phyloP scores from a whole-genome alignment of 202 grass and related monocot species.

The Setaria viridis region DNA sequence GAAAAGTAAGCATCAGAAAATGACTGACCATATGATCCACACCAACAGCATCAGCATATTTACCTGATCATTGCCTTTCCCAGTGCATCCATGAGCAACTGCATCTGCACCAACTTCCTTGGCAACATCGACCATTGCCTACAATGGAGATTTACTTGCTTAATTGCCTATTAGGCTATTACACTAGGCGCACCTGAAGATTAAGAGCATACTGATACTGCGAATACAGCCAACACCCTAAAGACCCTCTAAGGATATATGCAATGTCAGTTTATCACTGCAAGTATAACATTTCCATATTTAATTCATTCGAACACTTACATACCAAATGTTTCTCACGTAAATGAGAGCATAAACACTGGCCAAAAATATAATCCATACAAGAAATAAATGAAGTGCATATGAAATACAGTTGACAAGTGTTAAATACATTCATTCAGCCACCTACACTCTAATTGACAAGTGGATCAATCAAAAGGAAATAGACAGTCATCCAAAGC shows the following conservation, averaged over 20 bases:
- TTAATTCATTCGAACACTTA: constrained; percentile 19
- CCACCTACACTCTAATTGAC: too few relatives aligned
- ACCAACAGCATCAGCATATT: constrained; percentile 26
- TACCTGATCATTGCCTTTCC: constrained; percentile 99
- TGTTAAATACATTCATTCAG: too few relatives aligned
- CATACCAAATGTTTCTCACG: not conserved
- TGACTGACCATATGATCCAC: constrained; percentile 35
- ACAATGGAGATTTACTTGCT: constrained; percentile 44
- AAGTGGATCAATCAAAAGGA: too few relatives aligned
- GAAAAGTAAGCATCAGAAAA: constrained; percentile 46
- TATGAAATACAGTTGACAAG: not conserved
- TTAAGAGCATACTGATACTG: not conserved
- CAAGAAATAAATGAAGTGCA: not conserved
- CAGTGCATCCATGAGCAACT: constrained; percentile 97
- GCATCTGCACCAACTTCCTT: constrained; percentile 96
- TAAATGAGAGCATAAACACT: not conserved
- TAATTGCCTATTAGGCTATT: constrained; percentile 32
- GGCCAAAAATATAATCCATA: not conserved
- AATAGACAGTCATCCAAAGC: not conserved
- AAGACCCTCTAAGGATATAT: constrained; percentile 14
- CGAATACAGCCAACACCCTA: not conserved
- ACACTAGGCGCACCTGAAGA: not conserved
- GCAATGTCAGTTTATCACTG: not conserved
- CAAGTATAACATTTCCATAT: constrained; percentile 20
- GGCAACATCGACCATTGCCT: constrained; percentile 99